phyloP scores from a whole-genome alignment of 106 monocot genomes.

The Alisma plantagoaquatica region DNA sequence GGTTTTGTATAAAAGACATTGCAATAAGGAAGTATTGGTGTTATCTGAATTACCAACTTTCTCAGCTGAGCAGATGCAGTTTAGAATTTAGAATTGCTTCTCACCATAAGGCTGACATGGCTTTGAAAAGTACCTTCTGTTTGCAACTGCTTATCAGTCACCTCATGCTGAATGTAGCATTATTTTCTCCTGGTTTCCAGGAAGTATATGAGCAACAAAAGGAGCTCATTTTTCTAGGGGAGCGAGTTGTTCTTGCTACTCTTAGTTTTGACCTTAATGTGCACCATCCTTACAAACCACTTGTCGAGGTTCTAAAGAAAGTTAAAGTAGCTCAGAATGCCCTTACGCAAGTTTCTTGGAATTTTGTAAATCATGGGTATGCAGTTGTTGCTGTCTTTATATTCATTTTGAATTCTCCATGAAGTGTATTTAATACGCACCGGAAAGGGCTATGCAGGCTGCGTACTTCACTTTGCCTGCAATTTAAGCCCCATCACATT shows the following conservation, averaged over 20 bases:
- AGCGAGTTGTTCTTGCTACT: conserved; percentile 71
- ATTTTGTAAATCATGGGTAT: conserved; percentile 98
- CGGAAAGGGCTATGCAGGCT: conserved; percentile 56
- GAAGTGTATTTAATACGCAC: conserved; percentile 23
- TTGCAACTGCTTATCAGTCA: no score
- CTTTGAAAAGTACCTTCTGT: no score
- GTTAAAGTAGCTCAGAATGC: conserved; percentile 90
- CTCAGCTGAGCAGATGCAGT: no score
- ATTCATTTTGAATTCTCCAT: conserved; percentile 6
- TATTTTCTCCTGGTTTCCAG: no score
- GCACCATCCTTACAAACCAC: conserved; percentile 81
- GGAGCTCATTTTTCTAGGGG: conserved; percentile 81
- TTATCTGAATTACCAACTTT: no score
- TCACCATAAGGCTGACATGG: no score
- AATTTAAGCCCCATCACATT: conserved; percentile 96
- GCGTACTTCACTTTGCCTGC: conserved; percentile 92
- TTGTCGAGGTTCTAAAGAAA: conserved; percentile 91
- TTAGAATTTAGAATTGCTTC: no score
- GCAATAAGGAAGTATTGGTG: no score
- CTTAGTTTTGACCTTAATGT: conserved; percentile 90
- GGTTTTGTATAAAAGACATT: no score
- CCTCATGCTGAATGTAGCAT: no score
- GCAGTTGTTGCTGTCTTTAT: background rate
- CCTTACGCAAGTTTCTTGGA: conserved; percentile 96
- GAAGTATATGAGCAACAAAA: conserved; percentile 94